Percentiles rank a stretch among this genome's conserved stretches.
These are phyloP conservation scores for Tetrahymena thermophila DNA, from an alignment of 73 alveolate species.

Conservation along the genomic window DNA sequence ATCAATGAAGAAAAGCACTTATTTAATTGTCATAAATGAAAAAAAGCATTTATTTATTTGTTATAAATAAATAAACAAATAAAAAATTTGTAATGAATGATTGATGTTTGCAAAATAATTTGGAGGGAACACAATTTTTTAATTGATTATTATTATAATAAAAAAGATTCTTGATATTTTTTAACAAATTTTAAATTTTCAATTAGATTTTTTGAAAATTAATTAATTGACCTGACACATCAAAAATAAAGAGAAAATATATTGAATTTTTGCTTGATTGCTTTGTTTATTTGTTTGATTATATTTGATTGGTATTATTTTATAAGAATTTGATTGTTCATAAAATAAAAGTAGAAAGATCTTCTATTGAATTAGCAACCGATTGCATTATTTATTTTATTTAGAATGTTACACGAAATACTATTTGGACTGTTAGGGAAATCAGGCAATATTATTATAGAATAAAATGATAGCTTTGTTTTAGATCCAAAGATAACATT, in stretches of 20 bases:
- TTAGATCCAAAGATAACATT: background rate
- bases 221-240: background rate
- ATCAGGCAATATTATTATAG: background rate
- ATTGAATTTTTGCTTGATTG: background rate
- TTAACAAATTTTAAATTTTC: background rate
- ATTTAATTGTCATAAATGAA: background rate
- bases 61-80: background rate
- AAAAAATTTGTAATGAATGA: background rate
- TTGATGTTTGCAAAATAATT: background rate
- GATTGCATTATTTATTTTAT: too few relatives aligned
- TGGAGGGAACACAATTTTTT: background rate
- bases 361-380: background rate
- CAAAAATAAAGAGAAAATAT: background rate
- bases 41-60: background rate
- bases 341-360: background rate
- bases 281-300: background rate
- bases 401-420: background rate
- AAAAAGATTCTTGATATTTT: background rate
- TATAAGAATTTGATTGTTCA: background rate
- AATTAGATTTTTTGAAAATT: background rate
- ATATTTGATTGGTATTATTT: background rate
- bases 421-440: background rate
- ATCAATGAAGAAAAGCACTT: too few relatives aligned
- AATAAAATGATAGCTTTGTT: background rate
- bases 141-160: background rate